Conservation (phyloP, 805 yeast genomes). For the Metschnikowia amazonensis region DNA sequence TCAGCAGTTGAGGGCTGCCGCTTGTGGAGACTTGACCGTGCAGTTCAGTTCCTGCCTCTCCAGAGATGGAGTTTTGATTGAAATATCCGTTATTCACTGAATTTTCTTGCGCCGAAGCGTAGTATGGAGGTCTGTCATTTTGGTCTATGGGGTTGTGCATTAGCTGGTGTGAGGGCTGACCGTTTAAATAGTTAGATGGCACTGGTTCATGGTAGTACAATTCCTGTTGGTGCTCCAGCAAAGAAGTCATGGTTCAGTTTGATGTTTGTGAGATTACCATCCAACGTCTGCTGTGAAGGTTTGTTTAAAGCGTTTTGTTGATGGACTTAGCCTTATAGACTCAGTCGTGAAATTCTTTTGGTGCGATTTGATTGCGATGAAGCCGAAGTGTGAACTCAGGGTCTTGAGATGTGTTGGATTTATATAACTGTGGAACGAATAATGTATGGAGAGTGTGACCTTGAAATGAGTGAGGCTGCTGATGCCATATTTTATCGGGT, state of each 20-base stretch:
- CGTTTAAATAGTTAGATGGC: constrained; percentile 17
- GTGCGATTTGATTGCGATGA: background rate
- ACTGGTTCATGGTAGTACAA: constrained; percentile 26
- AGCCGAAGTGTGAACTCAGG: background rate
- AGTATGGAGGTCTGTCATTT: constrained; percentile 23
- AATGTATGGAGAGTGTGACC: background rate
- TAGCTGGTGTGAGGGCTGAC: constrained; percentile 16
- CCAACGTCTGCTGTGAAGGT: background rate
- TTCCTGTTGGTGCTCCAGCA: constrained; percentile 17
- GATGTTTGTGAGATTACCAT: background rate
- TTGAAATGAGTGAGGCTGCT: background rate
- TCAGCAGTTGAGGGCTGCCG: constrained; percentile 7
- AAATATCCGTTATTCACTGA: constrained; percentile 14
- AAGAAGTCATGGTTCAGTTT: constrained; percentile 18
- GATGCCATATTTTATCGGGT: constrained; percentile 5
- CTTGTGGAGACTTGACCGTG: constrained; percentile 11
- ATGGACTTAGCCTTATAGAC: too few species aligned
- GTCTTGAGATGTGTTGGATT: background rate
- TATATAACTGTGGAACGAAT: background rate
- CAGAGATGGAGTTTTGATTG: constrained; percentile 10
- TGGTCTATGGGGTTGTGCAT: constrained; percentile 15
- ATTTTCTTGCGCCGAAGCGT: constrained; percentile 16
- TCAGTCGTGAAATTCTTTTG: too few species aligned
- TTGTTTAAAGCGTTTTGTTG: background rate
- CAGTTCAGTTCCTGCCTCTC: constrained; percentile 8